Evolutionary conservation across 805 yeast genomes (phyloP).

Genomic region (Hyphopichia homilentoma): DNA sequence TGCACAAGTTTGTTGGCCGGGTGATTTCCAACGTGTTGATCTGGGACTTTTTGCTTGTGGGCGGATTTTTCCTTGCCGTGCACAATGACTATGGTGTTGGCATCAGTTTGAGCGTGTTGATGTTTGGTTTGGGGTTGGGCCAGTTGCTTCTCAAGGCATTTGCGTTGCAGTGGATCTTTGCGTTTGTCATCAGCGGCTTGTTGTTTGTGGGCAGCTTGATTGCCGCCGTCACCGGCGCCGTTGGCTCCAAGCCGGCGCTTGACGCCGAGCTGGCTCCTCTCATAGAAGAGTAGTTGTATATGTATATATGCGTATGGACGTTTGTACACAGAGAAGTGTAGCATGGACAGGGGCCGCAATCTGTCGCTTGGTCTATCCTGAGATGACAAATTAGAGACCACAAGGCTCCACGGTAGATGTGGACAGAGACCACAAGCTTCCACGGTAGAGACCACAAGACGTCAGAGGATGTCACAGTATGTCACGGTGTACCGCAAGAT

Average conservation of each 20-base stretch:
- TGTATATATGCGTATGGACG: no score
- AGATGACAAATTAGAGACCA: no score
- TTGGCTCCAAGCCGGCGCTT: slow-evolving; percentile 4
- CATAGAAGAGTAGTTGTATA: no score
- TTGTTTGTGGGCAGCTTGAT: slow-evolving; percentile 50
- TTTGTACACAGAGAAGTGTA: no score
- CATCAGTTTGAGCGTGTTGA: slow-evolving; percentile 51
- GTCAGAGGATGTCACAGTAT: no score
- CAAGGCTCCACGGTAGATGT: no score
- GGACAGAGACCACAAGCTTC: no score
- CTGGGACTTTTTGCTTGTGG: slow-evolving; percentile 74
- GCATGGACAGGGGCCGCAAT: no score
- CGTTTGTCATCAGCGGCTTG: slow-evolving; percentile 58
- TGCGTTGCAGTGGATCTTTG: slow-evolving; percentile 87
- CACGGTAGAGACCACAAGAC: no score
- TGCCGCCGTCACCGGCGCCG: slow-evolving; percentile 38
- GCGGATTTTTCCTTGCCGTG: slow-evolving; percentile 51
- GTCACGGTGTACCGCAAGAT: no score
- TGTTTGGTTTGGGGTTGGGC: slow-evolving; percentile 64
- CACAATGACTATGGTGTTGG: slow-evolving; percentile 73
- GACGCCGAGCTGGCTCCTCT: slow-evolving; percentile 36
- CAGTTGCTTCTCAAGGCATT: slow-evolving; percentile 65
- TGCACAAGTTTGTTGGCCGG: slow-evolving; percentile 57
- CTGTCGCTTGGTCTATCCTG: no score
- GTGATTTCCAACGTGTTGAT: slow-evolving; percentile 68